Evolutionary conservation across 2,329 filamentous ascomycete genomes (phyloP).

Genomic region (Colletotrichum liaoningense): DNA sequence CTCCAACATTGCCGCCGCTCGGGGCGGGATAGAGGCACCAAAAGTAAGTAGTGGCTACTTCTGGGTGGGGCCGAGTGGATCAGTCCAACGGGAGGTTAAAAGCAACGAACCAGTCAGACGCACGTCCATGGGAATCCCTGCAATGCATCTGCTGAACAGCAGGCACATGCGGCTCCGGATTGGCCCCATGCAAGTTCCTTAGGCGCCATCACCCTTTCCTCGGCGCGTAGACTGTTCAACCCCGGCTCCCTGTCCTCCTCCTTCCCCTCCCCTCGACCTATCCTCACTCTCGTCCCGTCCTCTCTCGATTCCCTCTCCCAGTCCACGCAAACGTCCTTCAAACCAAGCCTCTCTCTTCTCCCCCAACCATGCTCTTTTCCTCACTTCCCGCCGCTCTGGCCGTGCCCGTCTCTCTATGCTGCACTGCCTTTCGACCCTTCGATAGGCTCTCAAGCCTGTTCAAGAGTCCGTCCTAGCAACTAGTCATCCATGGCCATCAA

Average conservation of each 20-base stretch:
- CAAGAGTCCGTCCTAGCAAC: slow-evolving; percentile 11
- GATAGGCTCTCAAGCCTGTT: slow-evolving; percentile 24
- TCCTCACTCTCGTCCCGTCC: background rate
- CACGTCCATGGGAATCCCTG: slow-evolving; percentile 16
- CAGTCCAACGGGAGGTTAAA: slow-evolving; percentile 33
- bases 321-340: background rate
- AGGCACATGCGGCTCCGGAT: slow-evolving; percentile 39
- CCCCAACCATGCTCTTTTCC: slow-evolving; percentile 29
- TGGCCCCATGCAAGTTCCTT: slow-evolving; percentile 38
- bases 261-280: slow-evolving; percentile 1
- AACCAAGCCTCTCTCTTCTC: background rate
- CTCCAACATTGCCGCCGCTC: background rate
- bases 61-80: background rate
- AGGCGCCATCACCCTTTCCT: slow-evolving; percentile 39
- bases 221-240: slow-evolving; percentile 38
- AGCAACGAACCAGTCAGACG: slow-evolving; percentile 28
- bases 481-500: slow-evolving; percentile 13
- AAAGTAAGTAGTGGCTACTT: slow-evolving; percentile 25
- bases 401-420: background rate
- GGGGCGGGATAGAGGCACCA: background rate
- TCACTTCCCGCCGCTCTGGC: slow-evolving; percentile 23
- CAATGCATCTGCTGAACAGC: slow-evolving; percentile 33
- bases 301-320: background rate
- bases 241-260: slow-evolving; percentile 25
- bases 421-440: slow-evolving; percentile 7